Percentiles rank a stretch among this genome's conserved stretches.
Conservation (phyloP, 768 basidiomycete species). For the Hericium erinaceus region DNA sequence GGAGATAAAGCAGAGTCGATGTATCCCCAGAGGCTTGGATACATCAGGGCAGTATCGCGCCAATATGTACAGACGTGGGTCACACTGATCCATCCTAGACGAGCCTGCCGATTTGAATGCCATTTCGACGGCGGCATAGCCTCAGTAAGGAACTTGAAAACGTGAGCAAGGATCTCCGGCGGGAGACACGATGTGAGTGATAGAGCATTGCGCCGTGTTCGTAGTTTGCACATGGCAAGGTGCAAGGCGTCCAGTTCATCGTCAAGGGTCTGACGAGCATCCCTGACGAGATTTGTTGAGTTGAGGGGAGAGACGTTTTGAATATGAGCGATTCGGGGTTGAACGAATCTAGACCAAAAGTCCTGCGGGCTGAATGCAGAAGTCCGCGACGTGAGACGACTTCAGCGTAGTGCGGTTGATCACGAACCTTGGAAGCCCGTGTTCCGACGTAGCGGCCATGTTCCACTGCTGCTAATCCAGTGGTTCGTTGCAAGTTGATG, state of each 20-base stretch:
- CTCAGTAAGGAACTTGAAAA: not conserved
- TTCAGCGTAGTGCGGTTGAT: too few relatives aligned
- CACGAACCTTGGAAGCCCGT: too few relatives aligned
- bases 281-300: not conserved
- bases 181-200: not conserved
- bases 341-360: not conserved
- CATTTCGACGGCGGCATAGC: not conserved
- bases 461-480: too few relatives aligned
- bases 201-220: not conserved
- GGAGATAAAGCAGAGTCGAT: not conserved
- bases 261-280: not conserved
- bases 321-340: not conserved
- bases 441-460: too few relatives aligned
- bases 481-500: too few relatives aligned
- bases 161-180: not conserved
- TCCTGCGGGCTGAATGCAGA: not conserved
- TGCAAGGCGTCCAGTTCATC: not conserved
- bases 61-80: not conserved
- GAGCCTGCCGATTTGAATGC: not conserved
- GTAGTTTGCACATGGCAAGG: not conserved
- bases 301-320: not conserved
- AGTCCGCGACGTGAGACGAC: too few relatives aligned
- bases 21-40: not conserved
- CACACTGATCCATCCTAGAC: not conserved
- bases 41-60: not conserved